Evolutionary conservation across 176 grass and related monocot genomes (phyloP).

Genomic region (Lolium perenne): DNA sequence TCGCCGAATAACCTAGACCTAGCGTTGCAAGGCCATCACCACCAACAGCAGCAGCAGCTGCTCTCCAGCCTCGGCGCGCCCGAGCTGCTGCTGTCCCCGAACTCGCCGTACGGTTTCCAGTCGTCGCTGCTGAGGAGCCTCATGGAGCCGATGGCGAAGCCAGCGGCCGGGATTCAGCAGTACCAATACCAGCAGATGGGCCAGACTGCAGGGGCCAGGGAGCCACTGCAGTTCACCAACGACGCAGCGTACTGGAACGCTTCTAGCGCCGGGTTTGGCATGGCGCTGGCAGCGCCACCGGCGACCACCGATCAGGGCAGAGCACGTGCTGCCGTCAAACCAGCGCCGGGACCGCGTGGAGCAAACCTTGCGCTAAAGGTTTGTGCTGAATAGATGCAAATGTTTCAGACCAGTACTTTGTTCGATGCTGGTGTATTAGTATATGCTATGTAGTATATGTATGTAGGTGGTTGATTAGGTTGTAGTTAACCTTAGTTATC

Average conservation of each 20-base stretch:
- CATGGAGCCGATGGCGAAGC: constrained; percentile 38
- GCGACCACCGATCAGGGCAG: background rate
- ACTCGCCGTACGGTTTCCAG: constrained; percentile 45
- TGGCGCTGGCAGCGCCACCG: background rate
- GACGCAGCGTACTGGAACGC: constrained; percentile 68
- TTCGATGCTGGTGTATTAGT: background rate
- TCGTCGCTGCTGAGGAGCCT: constrained; percentile 44
- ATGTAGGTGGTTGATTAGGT: background rate
- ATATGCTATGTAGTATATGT: background rate
- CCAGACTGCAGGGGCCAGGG: constrained; percentile 31
- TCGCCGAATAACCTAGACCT: constrained; percentile 54
- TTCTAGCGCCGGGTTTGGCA: constrained; percentile 42
- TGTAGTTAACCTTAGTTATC: background rate
- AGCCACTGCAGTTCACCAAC: constrained; percentile 65
- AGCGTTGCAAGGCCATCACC: constrained; percentile 37
- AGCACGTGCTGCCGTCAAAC: background rate
- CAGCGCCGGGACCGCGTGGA: background rate
- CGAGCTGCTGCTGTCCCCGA: constrained; percentile 57
- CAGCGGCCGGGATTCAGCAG: constrained; percentile 44
- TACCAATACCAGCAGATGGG: constrained; percentile 54
- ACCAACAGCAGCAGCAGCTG: constrained; percentile 45
- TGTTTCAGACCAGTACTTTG: background rate
- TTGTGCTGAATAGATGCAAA: background rate
- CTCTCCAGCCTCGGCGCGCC: constrained; percentile 39
- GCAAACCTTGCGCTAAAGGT: constrained; percentile 43